These are phyloP conservation scores for Thamnidium elegans DNA, from an alignment of 192 early-diverging fungal species.

Conservation along the genomic window DNA sequence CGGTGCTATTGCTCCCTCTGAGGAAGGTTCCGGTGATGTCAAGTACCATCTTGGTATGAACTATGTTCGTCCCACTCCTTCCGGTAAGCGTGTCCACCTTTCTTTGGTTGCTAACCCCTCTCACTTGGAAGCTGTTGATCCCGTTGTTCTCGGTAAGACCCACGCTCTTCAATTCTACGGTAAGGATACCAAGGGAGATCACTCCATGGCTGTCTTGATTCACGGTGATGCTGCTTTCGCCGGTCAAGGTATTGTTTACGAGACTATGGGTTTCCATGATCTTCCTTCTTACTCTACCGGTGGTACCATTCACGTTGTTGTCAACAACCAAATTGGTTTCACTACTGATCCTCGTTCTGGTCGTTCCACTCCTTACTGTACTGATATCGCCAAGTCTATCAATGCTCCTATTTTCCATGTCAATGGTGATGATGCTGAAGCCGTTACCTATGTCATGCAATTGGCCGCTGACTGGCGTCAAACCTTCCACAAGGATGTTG, in stretches of 20 bases:
- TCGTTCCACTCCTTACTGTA: conserved; percentile 94
- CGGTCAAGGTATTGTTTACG: conserved; percentile 96
- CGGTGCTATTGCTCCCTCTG: conserved; percentile 78
- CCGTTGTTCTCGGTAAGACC: conserved; percentile 98
- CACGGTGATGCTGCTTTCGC: conserved; percentile 99
- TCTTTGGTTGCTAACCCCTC: conserved; percentile 98
- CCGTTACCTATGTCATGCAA: conserved; percentile 92
- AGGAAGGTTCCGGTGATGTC: conserved; percentile 96
- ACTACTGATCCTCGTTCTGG: conserved; percentile 96
- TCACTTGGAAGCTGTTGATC: conserved; percentile 96
- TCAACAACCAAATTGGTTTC: conserved; percentile 99
- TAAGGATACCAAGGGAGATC: conserved; percentile 77
- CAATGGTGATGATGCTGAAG: conserved; percentile 97
- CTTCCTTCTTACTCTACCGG: conserved; percentile 95
- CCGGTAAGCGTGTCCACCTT: conserved; percentile 95
- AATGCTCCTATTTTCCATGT: conserved; percentile 98
- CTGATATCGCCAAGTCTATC: conserved; percentile 96
- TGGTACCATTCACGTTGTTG: conserved; percentile 94
- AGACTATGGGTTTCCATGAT: conserved; percentile 94
- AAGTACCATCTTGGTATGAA: conserved; percentile 95
- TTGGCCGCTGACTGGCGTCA: conserved; percentile 96
- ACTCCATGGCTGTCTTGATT: conserved; percentile 90
- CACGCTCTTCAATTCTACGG: conserved; percentile 93
- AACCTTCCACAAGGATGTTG: conserved; percentile 94
- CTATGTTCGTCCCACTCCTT: conserved; percentile 94